Evolutionary conservation across 1,284 basidiomycete species (phyloP), one percentile per base, ranked within the genome.

Genomic region (Dichomitus squalens): DNA sequence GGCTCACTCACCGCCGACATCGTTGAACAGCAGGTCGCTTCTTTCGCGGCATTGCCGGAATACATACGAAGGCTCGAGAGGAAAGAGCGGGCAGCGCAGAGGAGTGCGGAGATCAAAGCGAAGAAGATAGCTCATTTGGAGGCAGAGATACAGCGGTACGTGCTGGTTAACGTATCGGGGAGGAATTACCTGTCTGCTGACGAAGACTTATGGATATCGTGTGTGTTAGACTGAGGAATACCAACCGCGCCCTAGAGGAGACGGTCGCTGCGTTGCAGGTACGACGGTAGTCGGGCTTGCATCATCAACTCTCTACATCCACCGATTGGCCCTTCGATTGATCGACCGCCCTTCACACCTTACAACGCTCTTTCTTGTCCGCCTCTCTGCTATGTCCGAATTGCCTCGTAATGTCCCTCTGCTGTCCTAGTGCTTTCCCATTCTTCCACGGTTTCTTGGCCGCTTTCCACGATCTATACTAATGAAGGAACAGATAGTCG

Each of bases 11-110:
- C 60, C 31, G 62, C 61, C 29, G 61, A 63, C 54, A 27, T 50
- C 21, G 52, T 68, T 56, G 50, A 59, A 58, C 35, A 50, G 14
- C 63, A 63, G 18, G 27, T 63, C 9, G 48, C 52, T 12, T 51
- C 44, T 20, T 61, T 63, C 39, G 53, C 60, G 12, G 49, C 50
- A 7, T 40, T 76, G 3, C 68, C 68, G 38, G 65, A 70, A 6
- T 75, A 78, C 49, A 65, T 82, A 25, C 65, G 66, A 34, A 76
- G 74, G 55, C 68, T 83, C 33, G 76, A 80, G 57, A 70, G 75
- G 41, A 74, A 73, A 53, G 65, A 67, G 14, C 66, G 67, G 3
- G 77, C 79, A 9, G 68, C 76, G 47, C 71, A 73, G 46, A 70
- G 70, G 44, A 73, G 72, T 41, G 72, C 73, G 31, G 68, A 70